phyloP scores from a whole-genome alignment of 495 filamentous ascomycete genomes.

The Lindgomyces ingoldianus region DNA sequence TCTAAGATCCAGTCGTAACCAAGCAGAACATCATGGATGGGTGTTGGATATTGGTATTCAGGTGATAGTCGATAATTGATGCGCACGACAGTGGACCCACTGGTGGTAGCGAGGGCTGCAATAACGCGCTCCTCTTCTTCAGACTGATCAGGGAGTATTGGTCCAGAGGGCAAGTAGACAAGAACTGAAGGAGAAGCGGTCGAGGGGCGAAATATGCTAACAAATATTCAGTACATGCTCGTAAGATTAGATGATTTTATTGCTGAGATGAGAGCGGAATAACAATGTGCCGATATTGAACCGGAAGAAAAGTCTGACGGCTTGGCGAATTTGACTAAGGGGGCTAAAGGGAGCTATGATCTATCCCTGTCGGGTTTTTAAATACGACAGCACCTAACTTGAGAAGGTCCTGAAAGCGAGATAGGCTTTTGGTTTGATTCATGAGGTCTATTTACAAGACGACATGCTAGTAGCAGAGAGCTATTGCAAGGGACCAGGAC shows the following conservation, averaged over 20 bases:
- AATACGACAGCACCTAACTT: neutral
- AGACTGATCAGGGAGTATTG: constrained; percentile 10
- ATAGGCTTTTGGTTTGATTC: too few relatives aligned
- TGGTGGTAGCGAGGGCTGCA: constrained; percentile 22
- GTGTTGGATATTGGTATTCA: constrained; percentile 42
- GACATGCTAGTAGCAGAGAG: too few relatives aligned
- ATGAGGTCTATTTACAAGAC: too few relatives aligned
- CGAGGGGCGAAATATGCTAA: constrained; percentile 31
- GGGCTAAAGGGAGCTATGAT: neutral
- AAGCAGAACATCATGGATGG: constrained; percentile 48
- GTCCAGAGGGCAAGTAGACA: constrained; percentile 44
- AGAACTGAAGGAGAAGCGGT: constrained; percentile 37
- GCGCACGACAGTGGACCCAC: constrained; percentile 41
- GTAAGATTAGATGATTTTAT: neutral
- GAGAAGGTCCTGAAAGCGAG: too few relatives aligned
- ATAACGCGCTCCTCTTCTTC: constrained; percentile 27
- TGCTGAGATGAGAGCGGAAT: neutral
- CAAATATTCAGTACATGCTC: constrained; percentile 1
- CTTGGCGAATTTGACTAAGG: neutral
- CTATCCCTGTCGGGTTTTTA: neutral
- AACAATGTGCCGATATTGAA: neutral
- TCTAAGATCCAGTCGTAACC: constrained; percentile 50
- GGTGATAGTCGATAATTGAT: constrained; percentile 45
- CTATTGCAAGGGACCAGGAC: too few relatives aligned
- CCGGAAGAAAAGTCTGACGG: neutral